phyloP scores from a whole-genome alignment of 2,329 filamentous ascomycete species.

The Botrytis squamosa region DNA sequence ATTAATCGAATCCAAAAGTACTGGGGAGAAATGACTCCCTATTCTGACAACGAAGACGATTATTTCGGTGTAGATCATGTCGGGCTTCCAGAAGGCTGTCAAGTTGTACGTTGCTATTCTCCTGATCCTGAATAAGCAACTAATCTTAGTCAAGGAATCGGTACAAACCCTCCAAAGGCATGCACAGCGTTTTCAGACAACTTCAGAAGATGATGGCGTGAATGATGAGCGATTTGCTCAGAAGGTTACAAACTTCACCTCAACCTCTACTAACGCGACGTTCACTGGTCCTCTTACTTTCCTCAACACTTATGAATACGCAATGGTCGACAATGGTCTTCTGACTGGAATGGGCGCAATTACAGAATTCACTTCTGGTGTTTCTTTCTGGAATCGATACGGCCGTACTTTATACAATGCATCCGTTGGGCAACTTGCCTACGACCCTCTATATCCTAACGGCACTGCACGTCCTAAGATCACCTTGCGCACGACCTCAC shows the following conservation, averaged over 20 bases:
- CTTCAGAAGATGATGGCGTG: conserved; percentile 45
- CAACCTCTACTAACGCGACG: conserved; percentile 39
- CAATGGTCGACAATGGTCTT: conserved; percentile 43
- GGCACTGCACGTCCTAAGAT: conserved; percentile 49
- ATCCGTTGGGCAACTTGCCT: conserved; percentile 47
- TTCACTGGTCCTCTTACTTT: conserved; percentile 51
- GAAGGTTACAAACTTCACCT: conserved; percentile 49
- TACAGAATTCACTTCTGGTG: conserved; percentile 51
- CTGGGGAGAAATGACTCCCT: conserved; percentile 50
- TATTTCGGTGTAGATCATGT: conserved; percentile 49
- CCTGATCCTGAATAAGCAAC: neutral
- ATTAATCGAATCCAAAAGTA: conserved; percentile 36
- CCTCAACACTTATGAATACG: conserved; percentile 52
- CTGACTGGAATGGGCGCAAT: conserved; percentile 51
- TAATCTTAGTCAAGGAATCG: conserved; percentile 27
- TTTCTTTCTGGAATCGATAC: conserved; percentile 54
- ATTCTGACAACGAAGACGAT: conserved; percentile 46
- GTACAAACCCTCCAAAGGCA: conserved; percentile 55
- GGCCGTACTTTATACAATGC: conserved; percentile 54
- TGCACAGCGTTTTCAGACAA: conserved; percentile 51
- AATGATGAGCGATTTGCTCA: conserved; percentile 50
- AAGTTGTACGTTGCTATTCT: conserved; percentile 41
- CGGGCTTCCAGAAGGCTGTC: conserved; percentile 53
- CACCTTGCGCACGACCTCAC: conserved; percentile 53
- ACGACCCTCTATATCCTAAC: conserved; percentile 47